These are phyloP conservation scores for Saturnispora saitoi DNA, from an alignment of 805 yeast genomes.

Conservation along the genomic window DNA sequence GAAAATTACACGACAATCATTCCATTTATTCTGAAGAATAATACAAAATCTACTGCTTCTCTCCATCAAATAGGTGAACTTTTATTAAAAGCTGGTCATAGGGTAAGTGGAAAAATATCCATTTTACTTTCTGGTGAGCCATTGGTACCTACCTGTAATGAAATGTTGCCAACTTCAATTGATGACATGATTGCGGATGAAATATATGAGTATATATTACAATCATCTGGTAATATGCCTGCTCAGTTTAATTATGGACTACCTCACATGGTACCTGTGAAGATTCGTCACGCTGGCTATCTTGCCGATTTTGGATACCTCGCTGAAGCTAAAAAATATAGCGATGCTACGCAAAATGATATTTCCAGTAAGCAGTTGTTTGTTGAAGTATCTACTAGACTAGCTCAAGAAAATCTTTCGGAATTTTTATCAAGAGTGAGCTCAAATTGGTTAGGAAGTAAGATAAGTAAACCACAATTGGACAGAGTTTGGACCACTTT, in stretches of 20 bases:
- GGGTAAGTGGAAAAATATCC: slow-evolving; percentile 34
- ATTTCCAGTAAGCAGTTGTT: slow-evolving; percentile 32
- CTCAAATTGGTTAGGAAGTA: slow-evolving; percentile 70
- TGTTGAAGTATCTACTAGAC: slow-evolving; percentile 27
- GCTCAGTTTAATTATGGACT: slow-evolving; percentile 27
- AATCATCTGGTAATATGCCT: slow-evolving; percentile 27
- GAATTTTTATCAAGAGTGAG: slow-evolving; percentile 39
- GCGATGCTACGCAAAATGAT: slow-evolving; percentile 40
- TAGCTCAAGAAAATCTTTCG: slow-evolving; percentile 31
- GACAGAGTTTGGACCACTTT: slow-evolving; percentile 85
- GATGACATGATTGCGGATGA: slow-evolving; percentile 54
- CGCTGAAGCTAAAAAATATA: slow-evolving; percentile 52
- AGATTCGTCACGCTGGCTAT: slow-evolving; percentile 57
- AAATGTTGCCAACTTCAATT: slow-evolving; percentile 23
- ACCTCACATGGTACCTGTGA: slow-evolving; percentile 50
- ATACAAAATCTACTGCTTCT: slow-evolving; percentile 17
- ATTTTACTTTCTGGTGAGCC: slow-evolving; percentile 27
- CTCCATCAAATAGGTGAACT: slow-evolving; percentile 29
- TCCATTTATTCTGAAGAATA: slow-evolving; percentile 26
- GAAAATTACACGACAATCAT: slow-evolving; percentile 24
- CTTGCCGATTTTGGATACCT: slow-evolving; percentile 60
- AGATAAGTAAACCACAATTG: slow-evolving; percentile 24
- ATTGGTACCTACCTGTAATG: slow-evolving; percentile 17
- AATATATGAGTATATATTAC: slow-evolving; percentile 51
- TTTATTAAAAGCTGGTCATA: slow-evolving; percentile 29